Evolutionary conservation across 306 rosid genomes (phyloP).

Genomic region (Abrus precatorius): DNA sequence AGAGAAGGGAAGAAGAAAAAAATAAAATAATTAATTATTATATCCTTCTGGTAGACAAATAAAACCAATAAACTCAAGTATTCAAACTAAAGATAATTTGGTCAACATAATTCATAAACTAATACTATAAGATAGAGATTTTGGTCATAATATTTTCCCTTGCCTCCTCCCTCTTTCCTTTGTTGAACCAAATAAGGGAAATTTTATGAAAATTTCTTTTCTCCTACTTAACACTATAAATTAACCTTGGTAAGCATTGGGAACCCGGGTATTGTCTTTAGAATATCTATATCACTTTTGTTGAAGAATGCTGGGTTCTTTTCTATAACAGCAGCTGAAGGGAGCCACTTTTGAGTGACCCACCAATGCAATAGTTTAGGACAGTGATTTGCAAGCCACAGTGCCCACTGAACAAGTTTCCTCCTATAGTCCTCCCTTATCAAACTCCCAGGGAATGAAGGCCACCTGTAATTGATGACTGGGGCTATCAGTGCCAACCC

Average conservation of each 20-base stretch:
- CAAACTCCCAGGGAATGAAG: conserved; percentile 74
- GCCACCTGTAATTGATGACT: conserved; percentile 84
- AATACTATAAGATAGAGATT: no score
- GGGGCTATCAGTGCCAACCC: conserved; percentile 87
- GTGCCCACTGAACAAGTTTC: conserved; percentile 60
- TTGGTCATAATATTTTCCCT: no score
- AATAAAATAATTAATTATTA: no score
- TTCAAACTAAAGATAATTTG: neutral
- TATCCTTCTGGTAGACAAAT: no score
- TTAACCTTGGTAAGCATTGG: conserved; percentile 90
- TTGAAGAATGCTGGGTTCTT: conserved; percentile 78
- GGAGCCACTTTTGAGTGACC: conserved; percentile 92
- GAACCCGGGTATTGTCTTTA: conserved; percentile 76
- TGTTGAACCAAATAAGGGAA: neutral
- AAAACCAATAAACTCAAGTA: no score
- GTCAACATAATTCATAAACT: no score
- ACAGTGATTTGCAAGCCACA: conserved; percentile 72
- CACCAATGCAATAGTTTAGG: conserved; percentile 85
- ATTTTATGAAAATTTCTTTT: neutral
- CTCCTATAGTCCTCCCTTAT: conserved; percentile 80
- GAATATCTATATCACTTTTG: conserved; percentile 73
- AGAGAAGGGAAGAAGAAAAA: neutral
- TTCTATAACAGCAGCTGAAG: conserved; percentile 84
- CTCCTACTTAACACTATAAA: neutral
- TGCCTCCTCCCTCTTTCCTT: no score